Percentiles rank a stretch among this genome's conserved stretches.
Evolutionary conservation across 78 protist species (phyloP).

Genomic region (slime mould (Dictyostelium discoideum)): dicty_2.7 NC_007090.3:4070001-4070500

Average conservation of each 20-base stretch:
- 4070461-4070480: slow-evolving; percentile 19
- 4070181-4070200: background rate
- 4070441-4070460: slow-evolving; percentile 41
- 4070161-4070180: background rate
- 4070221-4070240: background rate
- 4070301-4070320: background rate
- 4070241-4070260: background rate
- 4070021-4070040: background rate
- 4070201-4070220: background rate
- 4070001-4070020: background rate
- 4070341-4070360: slow-evolving; percentile 10
- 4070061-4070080: slow-evolving; percentile 11
- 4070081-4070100: slow-evolving; percentile 18
- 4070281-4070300: background rate
- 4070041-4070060: slow-evolving; percentile 17
- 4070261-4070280: background rate
- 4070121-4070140: background rate
- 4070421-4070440: slow-evolving; percentile 53
- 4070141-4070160: slow-evolving; percentile 15
- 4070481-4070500: slow-evolving; percentile 48
- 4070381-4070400: slow-evolving; percentile 59
- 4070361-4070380: slow-evolving; percentile 27
- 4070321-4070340: background rate
- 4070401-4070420: slow-evolving; percentile 68
- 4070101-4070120: background rate